Evolutionary conservation across 2,329 filamentous ascomycete genomes (phyloP).

Genomic region (Trichoderma brevicompactum): DNA sequence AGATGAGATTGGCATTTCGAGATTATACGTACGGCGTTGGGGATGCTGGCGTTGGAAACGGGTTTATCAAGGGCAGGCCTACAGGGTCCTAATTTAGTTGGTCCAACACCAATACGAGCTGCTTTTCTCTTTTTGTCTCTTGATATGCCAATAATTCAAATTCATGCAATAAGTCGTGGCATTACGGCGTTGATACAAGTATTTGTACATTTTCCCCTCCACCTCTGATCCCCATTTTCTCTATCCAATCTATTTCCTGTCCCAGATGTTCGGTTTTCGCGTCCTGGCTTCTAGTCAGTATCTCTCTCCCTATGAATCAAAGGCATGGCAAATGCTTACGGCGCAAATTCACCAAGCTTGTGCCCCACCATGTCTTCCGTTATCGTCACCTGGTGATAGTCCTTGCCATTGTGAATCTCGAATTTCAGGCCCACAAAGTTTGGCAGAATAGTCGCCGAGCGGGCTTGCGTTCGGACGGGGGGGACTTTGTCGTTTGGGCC

Average conservation of each 20-base stretch:
- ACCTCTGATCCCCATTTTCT: slow-evolving; percentile 30
- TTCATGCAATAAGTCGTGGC: slow-evolving; percentile 13
- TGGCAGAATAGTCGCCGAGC: slow-evolving; percentile 85
- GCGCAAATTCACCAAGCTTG: slow-evolving; percentile 89
- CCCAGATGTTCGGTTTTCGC: slow-evolving; percentile 62
- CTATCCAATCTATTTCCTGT: slow-evolving; percentile 41
- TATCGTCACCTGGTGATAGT: slow-evolving; percentile 78
- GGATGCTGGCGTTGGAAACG: slow-evolving; percentile 13
- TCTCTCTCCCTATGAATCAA: neutral
- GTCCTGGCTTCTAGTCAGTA: slow-evolving; percentile 48
- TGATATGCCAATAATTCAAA: neutral
- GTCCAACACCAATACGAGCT: slow-evolving; percentile 11
- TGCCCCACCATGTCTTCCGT: slow-evolving; percentile 97
- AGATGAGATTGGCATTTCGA: neutral
- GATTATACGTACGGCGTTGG: slow-evolving; percentile 28
- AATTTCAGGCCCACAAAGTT: slow-evolving; percentile 91
- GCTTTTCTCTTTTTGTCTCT: neutral
- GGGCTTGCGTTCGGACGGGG: slow-evolving; percentile 84
- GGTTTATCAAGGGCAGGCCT: slow-evolving; percentile 6
- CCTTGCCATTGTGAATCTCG: slow-evolving; percentile 89
- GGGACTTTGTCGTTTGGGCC: slow-evolving; percentile 65
- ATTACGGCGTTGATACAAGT: slow-evolving; percentile 38
- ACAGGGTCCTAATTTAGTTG: slow-evolving; percentile 3
- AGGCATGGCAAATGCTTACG: slow-evolving; percentile 61
- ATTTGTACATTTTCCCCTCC: slow-evolving; percentile 37